Conservation (phyloP, 1,284 basidiomycete genomes). For the Ganoderma leucocontextum region DNA sequence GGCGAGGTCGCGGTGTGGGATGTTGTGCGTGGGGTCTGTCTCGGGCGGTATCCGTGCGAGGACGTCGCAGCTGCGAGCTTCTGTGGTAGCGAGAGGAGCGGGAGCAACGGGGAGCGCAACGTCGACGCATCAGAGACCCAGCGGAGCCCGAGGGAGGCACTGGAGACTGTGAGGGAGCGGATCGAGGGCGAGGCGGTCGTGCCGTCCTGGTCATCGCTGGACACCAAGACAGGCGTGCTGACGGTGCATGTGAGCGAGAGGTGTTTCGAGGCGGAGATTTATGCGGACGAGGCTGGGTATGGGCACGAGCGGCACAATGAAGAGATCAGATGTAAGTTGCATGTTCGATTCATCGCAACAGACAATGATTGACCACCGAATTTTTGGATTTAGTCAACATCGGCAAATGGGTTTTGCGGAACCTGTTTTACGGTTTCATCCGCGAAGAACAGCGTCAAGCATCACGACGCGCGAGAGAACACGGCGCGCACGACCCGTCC, state of each 20-base stretch:
- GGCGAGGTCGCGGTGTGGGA: slow-evolving; percentile 95
- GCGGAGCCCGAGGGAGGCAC: slow-evolving; percentile 78
- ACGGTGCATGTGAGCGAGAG: slow-evolving; percentile 89
- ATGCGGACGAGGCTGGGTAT: slow-evolving; percentile 89
- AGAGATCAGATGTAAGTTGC: slow-evolving; percentile 79
- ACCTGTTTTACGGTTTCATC: slow-evolving; percentile 77
- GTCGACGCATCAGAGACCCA: slow-evolving; percentile 41
- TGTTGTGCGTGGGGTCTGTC: slow-evolving; percentile 80
- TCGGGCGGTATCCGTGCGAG: slow-evolving; percentile 73
- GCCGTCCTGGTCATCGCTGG: slow-evolving; percentile 86
- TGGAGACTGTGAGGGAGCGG: slow-evolving; percentile 87
- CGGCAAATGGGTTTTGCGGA: slow-evolving; percentile 82
- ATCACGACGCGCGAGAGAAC: slow-evolving; percentile 47
- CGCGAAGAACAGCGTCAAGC: slow-evolving; percentile 63
- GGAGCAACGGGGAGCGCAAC: slow-evolving; percentile 44
- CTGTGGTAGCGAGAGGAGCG: slow-evolving; percentile 39
- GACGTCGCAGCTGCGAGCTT: slow-evolving; percentile 68
- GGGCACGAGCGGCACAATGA: slow-evolving; percentile 66
- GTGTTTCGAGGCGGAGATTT: slow-evolving; percentile 95
- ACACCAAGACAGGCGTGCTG: slow-evolving; percentile 90
- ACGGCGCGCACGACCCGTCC: slow-evolving; percentile 29
- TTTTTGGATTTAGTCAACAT: slow-evolving; percentile 68
- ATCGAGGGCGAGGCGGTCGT: slow-evolving; percentile 94
- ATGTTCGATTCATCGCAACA: not conserved
- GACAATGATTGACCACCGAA: not conserved